Evolutionary conservation across 768 basidiomycete species (phyloP).

Genomic region (Tulasnella sp.): DNA sequence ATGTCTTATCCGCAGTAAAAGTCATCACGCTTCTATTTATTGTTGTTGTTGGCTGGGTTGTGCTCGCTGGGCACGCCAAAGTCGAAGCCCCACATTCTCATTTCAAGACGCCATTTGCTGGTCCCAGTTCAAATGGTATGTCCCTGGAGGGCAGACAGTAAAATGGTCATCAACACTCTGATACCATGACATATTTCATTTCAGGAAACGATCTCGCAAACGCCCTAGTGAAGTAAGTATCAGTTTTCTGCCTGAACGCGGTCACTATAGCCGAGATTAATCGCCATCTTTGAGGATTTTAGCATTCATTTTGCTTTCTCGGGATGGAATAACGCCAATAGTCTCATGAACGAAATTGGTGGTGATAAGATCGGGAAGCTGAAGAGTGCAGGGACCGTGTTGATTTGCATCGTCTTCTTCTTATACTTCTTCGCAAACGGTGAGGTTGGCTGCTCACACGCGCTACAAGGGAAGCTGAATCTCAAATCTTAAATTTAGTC

Average conservation of each 20-base stretch:
- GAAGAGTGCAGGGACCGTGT: neutral
- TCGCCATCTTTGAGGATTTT: neutral
- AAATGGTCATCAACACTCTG: neutral
- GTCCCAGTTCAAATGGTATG: neutral
- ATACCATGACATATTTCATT: neutral
- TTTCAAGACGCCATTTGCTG: neutral
- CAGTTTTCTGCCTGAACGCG: neutral
- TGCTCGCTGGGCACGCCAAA: slow-evolving; percentile 2
- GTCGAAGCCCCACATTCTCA: slow-evolving; percentile 1
- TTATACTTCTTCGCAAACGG: slow-evolving; percentile 8
- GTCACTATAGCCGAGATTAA: no score
- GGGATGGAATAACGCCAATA: neutral
- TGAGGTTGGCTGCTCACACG: neutral
- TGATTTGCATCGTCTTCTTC: neutral
- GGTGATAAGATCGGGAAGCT: neutral
- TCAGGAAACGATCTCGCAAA: neutral
- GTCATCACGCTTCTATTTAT: slow-evolving; percentile 19
- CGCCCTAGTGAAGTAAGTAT: neutral
- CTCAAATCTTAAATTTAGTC: neutral
- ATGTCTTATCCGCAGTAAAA: slow-evolving; percentile 19
- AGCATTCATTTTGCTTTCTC: neutral
- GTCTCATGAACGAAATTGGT: neutral
- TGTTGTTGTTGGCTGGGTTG: slow-evolving; percentile 6
- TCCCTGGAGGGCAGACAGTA: neutral
- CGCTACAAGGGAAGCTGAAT: neutral